Evolutionary conservation across 2,329 filamentous ascomycete genomes (phyloP), one percentile per base, ranked within the genome.

Genomic region (Passalora sequoiae): DNA sequence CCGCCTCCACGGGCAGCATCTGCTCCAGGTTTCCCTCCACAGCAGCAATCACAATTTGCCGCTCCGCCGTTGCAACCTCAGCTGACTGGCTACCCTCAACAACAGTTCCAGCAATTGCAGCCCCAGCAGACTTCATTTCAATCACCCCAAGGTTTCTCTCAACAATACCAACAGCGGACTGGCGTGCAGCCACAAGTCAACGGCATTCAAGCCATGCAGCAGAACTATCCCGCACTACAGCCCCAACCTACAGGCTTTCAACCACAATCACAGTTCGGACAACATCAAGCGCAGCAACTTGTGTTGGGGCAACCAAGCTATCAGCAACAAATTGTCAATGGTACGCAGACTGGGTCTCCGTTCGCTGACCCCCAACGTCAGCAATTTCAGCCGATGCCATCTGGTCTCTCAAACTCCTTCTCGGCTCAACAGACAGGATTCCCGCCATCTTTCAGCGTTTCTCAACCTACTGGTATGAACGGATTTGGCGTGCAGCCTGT

Each of bases 1-100:
- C 88, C 86, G 13, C 88, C 89, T 8, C 78, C 81, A 40, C 78
- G 92, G 48, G 84, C 92, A 6, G 75, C 92, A 9, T 96, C 91
- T 29, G 91, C 92, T 28, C 91, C 92, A 19, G 85, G 88, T 41
- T 83, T 74, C 47, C n/a, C n/a, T n/a, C 55, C 54, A 21, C 60
- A 58, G n/a, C 66, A 79, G 38, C 84, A 84, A 60, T 80, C 81
- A 76, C 64, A 76, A 74, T 60, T 94, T 63, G 77, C 77, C 6
- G 78, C 84, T 13, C 80, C 86, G 38, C 81, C 86, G 12, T 68
- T 96, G 54, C 83, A 89, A 62, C 81, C 88, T 40, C 91, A 96
- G 62, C 78, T 89, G 65, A 96, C 92, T 4, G 89, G 91, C 6
- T 73, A 77, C 41, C 61, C 63, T 56, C 69, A 66, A 54, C 66